A percentile compares a stretch with the other conserved stretches of the same genome.
Evolutionary conservation across 2,329 filamentous ascomycete genomes (phyloP).

Genomic region (Ophiostoma sp.): DNA sequence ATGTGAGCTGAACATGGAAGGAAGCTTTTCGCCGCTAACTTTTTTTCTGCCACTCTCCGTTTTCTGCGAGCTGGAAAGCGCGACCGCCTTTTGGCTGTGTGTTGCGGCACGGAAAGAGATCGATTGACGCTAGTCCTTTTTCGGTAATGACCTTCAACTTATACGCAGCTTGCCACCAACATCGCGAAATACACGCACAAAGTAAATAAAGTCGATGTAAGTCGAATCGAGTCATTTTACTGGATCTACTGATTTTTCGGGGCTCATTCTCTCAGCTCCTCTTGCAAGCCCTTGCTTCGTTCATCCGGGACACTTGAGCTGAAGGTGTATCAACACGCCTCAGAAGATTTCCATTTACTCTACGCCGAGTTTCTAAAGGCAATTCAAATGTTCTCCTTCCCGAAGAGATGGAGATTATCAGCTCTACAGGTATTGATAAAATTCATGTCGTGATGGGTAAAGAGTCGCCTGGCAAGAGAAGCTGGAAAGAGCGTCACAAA

Average conservation of each 20-base stretch:
- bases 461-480: neutral
- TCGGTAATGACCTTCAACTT: neutral
- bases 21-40: conserved; percentile 15
- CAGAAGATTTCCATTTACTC: neutral
- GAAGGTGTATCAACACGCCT: neutral
- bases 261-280: neutral
- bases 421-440: neutral
- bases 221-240: neutral
- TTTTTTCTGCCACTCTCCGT: neutral
- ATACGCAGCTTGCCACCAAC: neutral
- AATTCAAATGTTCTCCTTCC: neutral
- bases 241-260: too few species aligned
- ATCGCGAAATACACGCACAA: neutral
- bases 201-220: neutral
- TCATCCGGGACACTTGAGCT: neutral
- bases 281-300: neutral
- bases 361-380: neutral
- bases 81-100: conserved; percentile 1
- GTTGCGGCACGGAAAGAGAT: neutral
- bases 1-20: neutral
- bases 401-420: neutral
- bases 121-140: neutral
- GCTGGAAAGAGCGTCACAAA: neutral
- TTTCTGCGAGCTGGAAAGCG: neutral
- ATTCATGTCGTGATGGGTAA: too few species aligned